Base-by-base conservation (phyloP, 192 early-diverging fungal genomes). In the Mycoemilia scoparia region DNA sequence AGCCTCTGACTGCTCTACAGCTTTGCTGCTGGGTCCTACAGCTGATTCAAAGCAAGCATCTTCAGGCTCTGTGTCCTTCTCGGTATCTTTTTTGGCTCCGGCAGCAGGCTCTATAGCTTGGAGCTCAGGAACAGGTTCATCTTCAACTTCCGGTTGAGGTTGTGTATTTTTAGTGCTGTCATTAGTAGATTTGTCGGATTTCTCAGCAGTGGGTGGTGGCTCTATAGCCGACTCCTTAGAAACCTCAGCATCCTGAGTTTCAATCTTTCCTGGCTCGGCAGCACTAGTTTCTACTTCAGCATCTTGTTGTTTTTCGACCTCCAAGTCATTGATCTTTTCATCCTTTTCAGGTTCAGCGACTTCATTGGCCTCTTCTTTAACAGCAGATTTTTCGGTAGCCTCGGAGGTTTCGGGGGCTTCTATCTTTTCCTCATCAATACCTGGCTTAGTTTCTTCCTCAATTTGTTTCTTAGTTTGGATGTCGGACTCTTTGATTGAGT, bases 191-290 rank as follows among this genome's bases (percentile, higher is more conserved):
- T 24, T 15, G 15, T 21, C 43, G 2, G 24, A 18, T 29, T 45
- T 15, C 5, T 8, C 6, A 13, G 1, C 5, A 32, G 10, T 19
- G 2, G n/a, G 10, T 7, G 35, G 18, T 29, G 23, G 7, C 18
- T 39, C 37, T 1, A 7, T 28, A 43, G 18, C 27, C 2, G 39
- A 29, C 15, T 47, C 30, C 9, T 22, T 32, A 20, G 18, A 21
- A 22, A 12, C 7, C 26, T n/a, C n/a, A 8, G 26, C n/a, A n/a
- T n/a, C n/a, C n/a, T n/a, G n/a, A n/a, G n/a, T n/a, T n/a, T n/a
- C n/a, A n/a, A n/a, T n/a, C n/a, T n/a, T n/a, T n/a, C n/a, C n/a
- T n/a, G n/a, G n/a, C n/a, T n/a, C n/a, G n/a, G n/a, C n/a, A n/a
- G n/a, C n/a, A n/a, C n/a, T n/a, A n/a, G n/a, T n/a, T n/a, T n/a